Base-by-base conservation (phyloP, 2,329 filamentous ascomycete genomes). In the Diaporthe sp. region DNA sequence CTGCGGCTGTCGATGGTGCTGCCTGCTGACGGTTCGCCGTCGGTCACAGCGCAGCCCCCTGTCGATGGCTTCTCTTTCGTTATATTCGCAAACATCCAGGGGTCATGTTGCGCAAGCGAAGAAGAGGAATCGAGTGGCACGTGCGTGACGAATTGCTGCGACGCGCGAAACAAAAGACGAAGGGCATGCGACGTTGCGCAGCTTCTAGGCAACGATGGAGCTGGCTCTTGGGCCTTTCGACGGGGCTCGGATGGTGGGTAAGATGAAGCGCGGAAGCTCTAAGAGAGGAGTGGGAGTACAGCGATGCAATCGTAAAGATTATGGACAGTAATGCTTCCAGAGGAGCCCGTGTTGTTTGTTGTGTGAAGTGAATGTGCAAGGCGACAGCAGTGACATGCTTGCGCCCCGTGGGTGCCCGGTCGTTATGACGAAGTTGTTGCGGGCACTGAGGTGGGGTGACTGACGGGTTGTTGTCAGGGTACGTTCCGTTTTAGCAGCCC, bases 401-500 rank as follows among this genome's bases (percentile, higher is more conserved):
- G 64, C 33, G 64, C 22, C 22, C 22, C 28, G 33, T 38, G 45
- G 7, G 33, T 50, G 25, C 19, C 25, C 25, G 33, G 40, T 40
- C n/a, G 64, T 68, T 38, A 68, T 68, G 64, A 68, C 64, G 64
- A 25, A 68, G 47, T 68, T 68, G 64, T 54, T 54, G 52, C 52
- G 30, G 61, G 61, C 13, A 12, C 12, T 19, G 47, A 68, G 64
- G 64, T 68, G 64, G 64, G 64, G 64, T 68, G 64, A 54, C 19
- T n/a, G n/a, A n/a, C n/a, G n/a, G 47, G 64, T 40, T 8, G 64
- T 45, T 38, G 9, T 30, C 40, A 22, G 42, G 28, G 28, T 17
- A 17, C n/a, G 25, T 38, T 50, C 61, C 30, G 30, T 40, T 40
- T 28, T 68, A 47, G 64, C 47, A 68, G 22, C 57, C 35, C n/a